Percentiles rank a stretch among this genome's conserved stretches.
These are phyloP conservation scores for Beauveria brongniartii DNA, from an alignment of 2,329 filamentous ascomycete genomes.

Conservation along the genomic window DNA sequence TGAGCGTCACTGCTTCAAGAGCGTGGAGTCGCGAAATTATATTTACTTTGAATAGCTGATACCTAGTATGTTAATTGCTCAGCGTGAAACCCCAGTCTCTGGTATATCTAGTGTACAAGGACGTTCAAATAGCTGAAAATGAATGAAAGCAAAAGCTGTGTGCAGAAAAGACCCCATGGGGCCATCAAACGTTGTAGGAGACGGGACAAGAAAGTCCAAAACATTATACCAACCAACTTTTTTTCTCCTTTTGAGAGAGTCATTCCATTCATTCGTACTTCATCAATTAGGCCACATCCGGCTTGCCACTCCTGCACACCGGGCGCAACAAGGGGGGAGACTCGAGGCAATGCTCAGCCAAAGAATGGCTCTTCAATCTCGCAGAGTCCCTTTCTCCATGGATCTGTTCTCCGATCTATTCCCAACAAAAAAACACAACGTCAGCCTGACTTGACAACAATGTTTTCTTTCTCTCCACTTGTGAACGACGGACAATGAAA, in stretches of 20 bases:
- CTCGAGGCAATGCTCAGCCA: background rate
- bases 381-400: conserved; percentile 10
- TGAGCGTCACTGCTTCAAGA: background rate
- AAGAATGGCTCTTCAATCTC: conserved; percentile 9
- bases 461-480: background rate
- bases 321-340: background rate
- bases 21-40: background rate
- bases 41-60: background rate
- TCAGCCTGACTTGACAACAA: conserved; percentile 6
- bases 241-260: background rate
- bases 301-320: background rate
- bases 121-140: background rate
- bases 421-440: background rate
- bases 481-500: background rate
- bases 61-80: background rate
- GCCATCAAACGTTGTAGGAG: background rate
- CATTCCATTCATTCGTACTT: background rate
- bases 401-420: conserved; percentile 8
- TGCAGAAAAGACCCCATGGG: background rate
- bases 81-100: background rate
- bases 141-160: background rate
- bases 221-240: background rate
- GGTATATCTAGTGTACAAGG: conserved; percentile 7
- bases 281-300: background rate
- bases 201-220: background rate